A percentile compares a stretch with the other conserved stretches of the same genome.
These are phyloP conservation scores for Clausena lansium DNA, from an alignment of 345 rosid species.

Conservation along the genomic window DNA sequence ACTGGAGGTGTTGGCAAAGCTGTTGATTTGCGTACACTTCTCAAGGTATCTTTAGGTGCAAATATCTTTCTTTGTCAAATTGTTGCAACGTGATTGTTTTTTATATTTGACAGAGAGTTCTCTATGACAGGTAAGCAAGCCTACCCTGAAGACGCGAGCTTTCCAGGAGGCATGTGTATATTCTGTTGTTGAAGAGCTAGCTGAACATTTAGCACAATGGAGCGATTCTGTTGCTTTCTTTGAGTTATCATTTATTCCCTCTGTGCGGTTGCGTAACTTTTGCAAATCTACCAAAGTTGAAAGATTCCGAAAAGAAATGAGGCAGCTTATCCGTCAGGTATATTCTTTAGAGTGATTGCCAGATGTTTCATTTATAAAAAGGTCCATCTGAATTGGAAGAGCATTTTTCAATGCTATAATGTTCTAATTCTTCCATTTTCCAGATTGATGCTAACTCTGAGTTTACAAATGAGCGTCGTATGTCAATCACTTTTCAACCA, in stretches of 20 bases:
- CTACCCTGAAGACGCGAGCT: slow-evolving; percentile 76
- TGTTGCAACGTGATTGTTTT: neutral
- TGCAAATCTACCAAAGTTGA: slow-evolving; percentile 78
- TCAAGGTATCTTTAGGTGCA: slow-evolving; percentile 51
- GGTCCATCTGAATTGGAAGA: neutral
- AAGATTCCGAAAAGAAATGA: slow-evolving; percentile 86
- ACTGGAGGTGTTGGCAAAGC: slow-evolving; percentile 90
- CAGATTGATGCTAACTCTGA: slow-evolving; percentile 71
- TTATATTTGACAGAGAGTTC: slow-evolving; percentile 6
- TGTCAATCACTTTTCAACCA: slow-evolving; percentile 54
- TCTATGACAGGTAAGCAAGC: slow-evolving; percentile 67
- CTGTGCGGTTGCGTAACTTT: slow-evolving; percentile 68
- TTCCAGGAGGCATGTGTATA: slow-evolving; percentile 93
- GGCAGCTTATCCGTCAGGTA: slow-evolving; percentile 83
- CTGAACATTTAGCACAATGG: slow-evolving; percentile 91
- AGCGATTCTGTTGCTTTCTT: slow-evolving; percentile 82
- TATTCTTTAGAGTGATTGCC: neutral
- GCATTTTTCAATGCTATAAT: slow-evolving; percentile 18
- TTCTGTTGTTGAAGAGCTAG: slow-evolving; percentile 81
- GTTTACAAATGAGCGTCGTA: slow-evolving; percentile 63
- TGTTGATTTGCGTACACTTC: slow-evolving; percentile 62
- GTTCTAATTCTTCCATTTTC: neutral
- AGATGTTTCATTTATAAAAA: neutral
- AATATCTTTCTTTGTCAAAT: neutral
- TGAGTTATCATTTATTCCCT: slow-evolving; percentile 82